Base-by-base conservation (phyloP, 352 stramenopile species). In the Globisporangium apiculatum region DNA sequence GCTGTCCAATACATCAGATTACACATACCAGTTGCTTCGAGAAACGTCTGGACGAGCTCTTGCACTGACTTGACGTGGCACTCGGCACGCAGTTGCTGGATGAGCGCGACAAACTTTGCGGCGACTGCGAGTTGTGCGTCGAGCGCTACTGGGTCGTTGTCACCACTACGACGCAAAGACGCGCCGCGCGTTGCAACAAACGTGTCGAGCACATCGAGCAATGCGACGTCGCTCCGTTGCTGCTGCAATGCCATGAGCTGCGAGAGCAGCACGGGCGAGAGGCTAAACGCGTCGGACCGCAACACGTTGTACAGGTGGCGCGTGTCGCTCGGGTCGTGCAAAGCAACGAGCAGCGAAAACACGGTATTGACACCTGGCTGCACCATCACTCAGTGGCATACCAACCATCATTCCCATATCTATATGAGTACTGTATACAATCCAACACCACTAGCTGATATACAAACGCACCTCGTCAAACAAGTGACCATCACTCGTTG, bases 271-370 rank as follows among this genome's bases (percentile, higher is more conserved):
- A 76, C 60, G 3, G 77, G 57, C 14, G 83, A 71, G n/a, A 92
- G 78, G 17, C 51, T 60, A 51, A 89, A 75, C 50, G 67, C 84
- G 9, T 78, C 68, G 11, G 83, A 92, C 3, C 83, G 78, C 18
- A 92, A 62, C 7, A 92, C 69, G 47, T 90, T 90, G 67, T 92
- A 92, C 9, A 92, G 54, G 51, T 90, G 75, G 9, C 76, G 76
- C 9, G 83, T 86, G 52, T 92, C 79, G 43, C 69, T 88, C 1
- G 83, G 79, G 43, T 65, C 84, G 57, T 69, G 79, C 9, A 92
- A 70, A 10, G 77, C 76, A 38, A 84, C 79, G 24, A 92, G 61
- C 36, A 92, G 58, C 42, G 83, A 90, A 46, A 80, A 87, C 12
- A 92, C 63, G 0, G 68, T 57, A 48, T 85, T 86, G 7, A 89